Evolutionary conservation across 768 basidiomycete species (phyloP).

Genomic region (Psilocybe cyanescens): DNA sequence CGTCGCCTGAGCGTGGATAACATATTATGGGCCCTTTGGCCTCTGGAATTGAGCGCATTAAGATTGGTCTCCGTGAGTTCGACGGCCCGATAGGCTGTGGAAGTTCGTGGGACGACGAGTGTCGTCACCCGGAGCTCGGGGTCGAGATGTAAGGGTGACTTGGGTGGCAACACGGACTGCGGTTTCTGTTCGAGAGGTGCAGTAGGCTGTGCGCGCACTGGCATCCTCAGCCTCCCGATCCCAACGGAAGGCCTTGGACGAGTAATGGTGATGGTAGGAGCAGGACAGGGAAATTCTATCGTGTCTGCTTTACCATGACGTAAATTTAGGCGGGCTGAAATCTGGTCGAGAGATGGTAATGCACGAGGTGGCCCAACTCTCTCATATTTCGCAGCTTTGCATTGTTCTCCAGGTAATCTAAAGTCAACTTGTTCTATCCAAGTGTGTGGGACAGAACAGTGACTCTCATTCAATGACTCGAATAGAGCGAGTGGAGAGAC

Average conservation of each 20-base stretch:
- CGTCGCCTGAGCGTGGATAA: conserved; percentile 64
- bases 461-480: conserved; percentile 47
- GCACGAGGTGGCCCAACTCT: conserved; percentile 13
- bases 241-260: conserved; percentile 24
- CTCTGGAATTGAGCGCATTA: conserved; percentile 54
- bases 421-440: conserved; percentile 77
- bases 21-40: conserved; percentile 65
- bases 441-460: conserved; percentile 36
- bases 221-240: conserved; percentile 48
- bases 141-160: conserved; percentile 36
- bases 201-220: conserved; percentile 30
- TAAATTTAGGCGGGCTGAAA: conserved; percentile 62
- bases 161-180: conserved; percentile 36
- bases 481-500: conserved; percentile 65
- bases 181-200: conserved; percentile 22
- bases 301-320: conserved; percentile 32
- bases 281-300: conserved; percentile 26
- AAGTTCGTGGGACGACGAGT: conserved; percentile 48
- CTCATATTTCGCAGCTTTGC: conserved; percentile 19
- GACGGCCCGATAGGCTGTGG: conserved; percentile 41
- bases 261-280: conserved; percentile 28
- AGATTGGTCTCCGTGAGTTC: conserved; percentile 59
- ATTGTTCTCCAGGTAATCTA: conserved; percentile 38
- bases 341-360: conserved; percentile 77
- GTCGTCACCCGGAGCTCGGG: conserved; percentile 53